Evolutionary conservation across 345 rosid genomes (phyloP).

Genomic region (Salix koriyanagi): DNA sequence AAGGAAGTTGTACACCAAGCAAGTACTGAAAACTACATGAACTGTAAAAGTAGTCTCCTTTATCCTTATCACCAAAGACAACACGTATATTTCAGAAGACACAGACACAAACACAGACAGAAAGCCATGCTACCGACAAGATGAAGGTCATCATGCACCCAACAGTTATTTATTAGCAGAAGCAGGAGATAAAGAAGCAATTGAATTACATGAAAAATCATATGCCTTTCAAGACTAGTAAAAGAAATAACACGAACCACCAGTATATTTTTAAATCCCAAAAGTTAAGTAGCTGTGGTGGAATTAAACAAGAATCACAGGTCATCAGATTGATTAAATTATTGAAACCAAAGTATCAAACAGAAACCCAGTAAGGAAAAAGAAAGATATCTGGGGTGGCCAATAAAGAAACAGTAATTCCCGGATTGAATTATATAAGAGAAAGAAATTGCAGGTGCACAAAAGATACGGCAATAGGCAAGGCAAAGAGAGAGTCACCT

Average conservation of each 20-base stretch:
- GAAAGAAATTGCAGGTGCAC: background rate
- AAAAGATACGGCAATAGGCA: background rate
- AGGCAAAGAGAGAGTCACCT: slow-evolving; percentile 1
- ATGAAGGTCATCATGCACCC: background rate
- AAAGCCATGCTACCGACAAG: background rate
- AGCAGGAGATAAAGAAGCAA: background rate
- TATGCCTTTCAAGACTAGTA: background rate
- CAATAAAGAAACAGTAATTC: background rate
- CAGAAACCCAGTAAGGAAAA: background rate
- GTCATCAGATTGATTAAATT: background rate
- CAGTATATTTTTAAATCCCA: background rate
- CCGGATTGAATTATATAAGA: background rate
- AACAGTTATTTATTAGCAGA: background rate
- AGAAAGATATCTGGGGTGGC: background rate
- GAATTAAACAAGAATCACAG: background rate
- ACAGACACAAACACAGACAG: background rate
- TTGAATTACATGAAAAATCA: background rate
- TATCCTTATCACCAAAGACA: background rate
- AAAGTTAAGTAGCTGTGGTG: no score
- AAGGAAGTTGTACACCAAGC: background rate
- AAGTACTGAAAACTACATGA: background rate
- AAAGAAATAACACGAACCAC: background rate
- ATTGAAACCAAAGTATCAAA: background rate
- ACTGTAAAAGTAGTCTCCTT: background rate
- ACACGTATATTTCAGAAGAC: background rate